Base-by-base conservation (phyloP, 2,329 filamentous ascomycete species). In the Aspergillus intermedius region DNA sequence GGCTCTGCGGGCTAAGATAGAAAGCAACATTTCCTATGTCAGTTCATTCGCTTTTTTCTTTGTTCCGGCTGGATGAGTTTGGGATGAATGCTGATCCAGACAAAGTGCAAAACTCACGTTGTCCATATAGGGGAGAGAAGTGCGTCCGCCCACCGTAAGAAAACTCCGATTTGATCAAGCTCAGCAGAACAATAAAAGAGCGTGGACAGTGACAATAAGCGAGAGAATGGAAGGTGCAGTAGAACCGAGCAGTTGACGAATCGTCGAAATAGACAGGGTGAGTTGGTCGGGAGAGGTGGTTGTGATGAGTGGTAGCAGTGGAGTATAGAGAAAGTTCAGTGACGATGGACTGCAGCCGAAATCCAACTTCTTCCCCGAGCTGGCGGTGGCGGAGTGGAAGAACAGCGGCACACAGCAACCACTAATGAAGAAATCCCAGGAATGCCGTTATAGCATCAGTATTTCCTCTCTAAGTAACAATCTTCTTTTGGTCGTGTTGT, bases 1-100 rank as follows among this genome's bases (percentile, higher is more conserved):
- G 74, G 79, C 58, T 77, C 78, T 56, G 67, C 59, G 61, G 80
- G 72, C 79, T 82, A 64, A 42, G 48, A 49, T 55, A 49, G 45
- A 48, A 50, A 51, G 53, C 54, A 60, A 58, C 49, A 51, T 46
- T 39, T 53, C 50, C 47, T 64, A 57, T 51, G 58, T 66, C 54
- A 68, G 67, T 60, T 56, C 28, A 23, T 15, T 21, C 35, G 13
- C 23, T 21, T 48, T 47, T 40, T 28, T 12, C 10, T 12, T 30
- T 30, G 4, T 30, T 30, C 25, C 10, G 25, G 25, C 25, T 30
- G 25, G 25, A 30, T 30, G 25, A 9, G 12, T 30, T 30, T 30
- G 25, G 25, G 25, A 12, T 30, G 25, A 10, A 28, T 12, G 25
- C 25, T n/a, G 57, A 54, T 44, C 43, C 54, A 54, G 49, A 22